Evolutionary conservation across 2,329 filamentous ascomycete species (phyloP), one percentile per base, ranked within the genome.

Genomic region (Aspergillus viridinutans): DNA sequence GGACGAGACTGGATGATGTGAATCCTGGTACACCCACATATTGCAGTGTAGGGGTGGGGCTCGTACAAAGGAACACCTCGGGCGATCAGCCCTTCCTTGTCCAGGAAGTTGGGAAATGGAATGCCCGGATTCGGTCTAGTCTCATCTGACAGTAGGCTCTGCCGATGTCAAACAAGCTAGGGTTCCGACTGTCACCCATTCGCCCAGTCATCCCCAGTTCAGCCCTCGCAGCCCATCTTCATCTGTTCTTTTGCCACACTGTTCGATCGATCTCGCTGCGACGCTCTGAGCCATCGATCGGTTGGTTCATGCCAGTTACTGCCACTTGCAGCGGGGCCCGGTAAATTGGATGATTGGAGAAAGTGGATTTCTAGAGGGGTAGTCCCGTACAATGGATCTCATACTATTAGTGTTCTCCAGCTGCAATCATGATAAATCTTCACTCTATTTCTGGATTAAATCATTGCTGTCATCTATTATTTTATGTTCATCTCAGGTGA

Each of bases 51-150:
- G 51, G 53, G 53, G 57, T 56, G 55, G 53, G 57, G 56, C 43
- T 52, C 51, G 54, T 57, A 52, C 45, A 55, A 53, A 56, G 58
- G 59, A 63, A 60, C 55, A 48, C 45, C 54, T 63, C 51, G 61
- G 61, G 53, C 63, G 62, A 64, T 63, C 63, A 54, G 60, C 51
- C 55, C 53, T 60, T 61, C 54, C 62, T 56, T 60, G 55, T 55
- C 58, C 61, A 52, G 56, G 57, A 57, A 55, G 43, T 56, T 61
- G 57, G 53, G 55, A 45, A 20, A 3, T 12, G 42, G 20, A 9
- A 10, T 45, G 20, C 9, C 42, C 42, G 21, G 21, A 45, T 20
- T 8, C 42, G 42, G 8, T 12, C 32, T 38, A 38, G 32, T 38
- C 32, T 17, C 32, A 14, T 7, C 14, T 38, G 32, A 38, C 14